Percentiles rank a stretch among this genome's conserved stretches.
Evolutionary conservation across 139 green algal species (phyloP).

Genomic region (Chlamydomonas sp.): DNA sequence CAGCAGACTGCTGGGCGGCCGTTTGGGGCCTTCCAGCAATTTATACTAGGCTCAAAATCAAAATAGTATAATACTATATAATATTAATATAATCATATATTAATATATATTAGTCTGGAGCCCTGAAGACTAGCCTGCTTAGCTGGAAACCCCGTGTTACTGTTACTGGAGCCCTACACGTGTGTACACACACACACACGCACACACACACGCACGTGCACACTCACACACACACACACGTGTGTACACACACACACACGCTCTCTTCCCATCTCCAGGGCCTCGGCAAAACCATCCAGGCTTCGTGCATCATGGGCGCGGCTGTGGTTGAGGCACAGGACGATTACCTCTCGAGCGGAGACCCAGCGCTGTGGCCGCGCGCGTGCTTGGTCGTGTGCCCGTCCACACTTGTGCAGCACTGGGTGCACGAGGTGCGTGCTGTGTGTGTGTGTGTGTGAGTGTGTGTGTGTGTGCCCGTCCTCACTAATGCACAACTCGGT

Average conservation of each 20-base stretch:
- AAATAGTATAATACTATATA: no score
- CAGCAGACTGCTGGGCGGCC: no score
- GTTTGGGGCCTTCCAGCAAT: no score
- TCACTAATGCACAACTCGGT: no score
- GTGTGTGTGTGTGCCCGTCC: no score
- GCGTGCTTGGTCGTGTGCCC: conserved; percentile 87
- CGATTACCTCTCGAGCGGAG: not conserved
- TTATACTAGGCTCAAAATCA: no score
- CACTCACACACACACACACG: not conserved
- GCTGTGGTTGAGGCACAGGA: not conserved
- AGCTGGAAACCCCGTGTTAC: no score
- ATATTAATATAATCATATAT: no score
- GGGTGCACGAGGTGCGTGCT: conserved; percentile 70
- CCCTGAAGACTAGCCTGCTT: no score
- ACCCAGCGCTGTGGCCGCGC: conserved; percentile 9
- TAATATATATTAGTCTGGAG: no score
- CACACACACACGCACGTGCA: not conserved
- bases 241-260: not conserved
- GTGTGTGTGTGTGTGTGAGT: no score
- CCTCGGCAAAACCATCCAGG: conserved; percentile 51
- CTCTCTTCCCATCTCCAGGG: conserved; percentile 10
- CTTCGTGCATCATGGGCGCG: conserved; percentile 59
- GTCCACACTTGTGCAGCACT: conserved; percentile 88
- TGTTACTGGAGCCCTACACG: no score
- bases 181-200: not conserved